Base-by-base conservation (phyloP, 768 basidiomycete genomes). In the Boletus patriciae region DNA sequence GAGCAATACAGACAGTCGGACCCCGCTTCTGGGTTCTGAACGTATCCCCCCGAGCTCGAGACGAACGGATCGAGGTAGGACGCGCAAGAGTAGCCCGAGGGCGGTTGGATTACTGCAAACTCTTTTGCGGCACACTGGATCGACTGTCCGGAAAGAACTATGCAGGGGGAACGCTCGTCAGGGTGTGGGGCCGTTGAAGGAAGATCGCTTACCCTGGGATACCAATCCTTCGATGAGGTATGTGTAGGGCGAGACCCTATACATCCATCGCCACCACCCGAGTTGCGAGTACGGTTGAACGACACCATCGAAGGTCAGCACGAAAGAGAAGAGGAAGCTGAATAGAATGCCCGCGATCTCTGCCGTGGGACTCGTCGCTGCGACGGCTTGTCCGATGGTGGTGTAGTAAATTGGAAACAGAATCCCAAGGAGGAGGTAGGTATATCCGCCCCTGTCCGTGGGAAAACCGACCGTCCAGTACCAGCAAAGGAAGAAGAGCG, bases 251-350 rank as follows among this genome's bases (percentile, higher is more conserved):
- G 81, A 82, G 29, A 80, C 9, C 52, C 66, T 75, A 58, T 80
- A 88, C 86, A 88, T 86, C 86, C 87, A 89, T 50, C 70, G 66
- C 87, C 87, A 90, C 82, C 85, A 86, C 12, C 82, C 81, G 3
- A 89, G 34, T 11, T 77, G 74, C 9, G 76, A 61, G 64, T 74
- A 85, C 8, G 87, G 87, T 62, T 90, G 88, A 4, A 90, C 65
- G 37, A 88, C 84, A 58, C 86, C 87, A 59, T 87, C 78, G 64
- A 88, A 87, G n/a, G 76, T 83, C 51, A 88, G 63, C 37, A 86
- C 79, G 61, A 88, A 86, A 0, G 83, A 80, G 63, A 87, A 86
- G 12, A 86, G 60, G 50, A 82, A 78, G 38, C 79, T 80, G 64
- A 81, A 86, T 48, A 86, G 54, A 15, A 88, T 66, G 0, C 80